Evolutionary conservation across 257 asterid species (phyloP).

Genomic region (Solanum raphanifolium): DNA sequence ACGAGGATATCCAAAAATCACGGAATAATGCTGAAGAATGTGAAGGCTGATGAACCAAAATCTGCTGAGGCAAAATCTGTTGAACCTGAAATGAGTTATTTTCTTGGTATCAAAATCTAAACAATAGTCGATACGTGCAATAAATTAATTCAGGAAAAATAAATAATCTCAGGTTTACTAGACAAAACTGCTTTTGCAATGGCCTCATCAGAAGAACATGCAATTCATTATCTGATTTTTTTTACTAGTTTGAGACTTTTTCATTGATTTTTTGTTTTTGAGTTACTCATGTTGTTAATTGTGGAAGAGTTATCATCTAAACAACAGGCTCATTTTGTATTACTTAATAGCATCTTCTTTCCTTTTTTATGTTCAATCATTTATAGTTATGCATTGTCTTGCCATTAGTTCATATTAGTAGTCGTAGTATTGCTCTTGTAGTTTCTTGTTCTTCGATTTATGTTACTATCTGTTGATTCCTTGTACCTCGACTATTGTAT

Average conservation of each 20-base stretch:
- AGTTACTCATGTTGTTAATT: not conserved
- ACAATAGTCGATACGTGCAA: not conserved
- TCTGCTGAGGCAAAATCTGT: slow-evolving; percentile 9
- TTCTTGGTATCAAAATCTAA: not conserved
- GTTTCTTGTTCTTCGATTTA: no score
- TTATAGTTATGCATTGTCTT: not conserved
- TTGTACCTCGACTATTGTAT: not conserved
- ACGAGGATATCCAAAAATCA: no score
- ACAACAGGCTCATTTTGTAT: not conserved
- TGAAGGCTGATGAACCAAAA: slow-evolving; percentile 43
- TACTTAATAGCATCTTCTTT: not conserved
- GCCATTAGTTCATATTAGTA: not conserved
- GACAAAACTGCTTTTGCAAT: not conserved
- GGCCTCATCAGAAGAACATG: not conserved
- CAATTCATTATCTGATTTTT: not conserved
- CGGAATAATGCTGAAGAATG: slow-evolving; percentile 5
- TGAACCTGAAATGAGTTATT: slow-evolving; percentile 39
- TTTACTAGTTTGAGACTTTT: not conserved
- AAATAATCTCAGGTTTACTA: not conserved
- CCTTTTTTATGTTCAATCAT: not conserved
- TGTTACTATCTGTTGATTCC: not conserved
- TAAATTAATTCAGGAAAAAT: not conserved
- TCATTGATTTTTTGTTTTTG: not conserved
- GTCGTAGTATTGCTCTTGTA: not conserved
- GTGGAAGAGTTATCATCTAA: not conserved